Evolutionary conservation across 352 stramenopile genomes (phyloP), one percentile per base, ranked within the genome.

Genomic region (Pythium angustatum): DNA sequence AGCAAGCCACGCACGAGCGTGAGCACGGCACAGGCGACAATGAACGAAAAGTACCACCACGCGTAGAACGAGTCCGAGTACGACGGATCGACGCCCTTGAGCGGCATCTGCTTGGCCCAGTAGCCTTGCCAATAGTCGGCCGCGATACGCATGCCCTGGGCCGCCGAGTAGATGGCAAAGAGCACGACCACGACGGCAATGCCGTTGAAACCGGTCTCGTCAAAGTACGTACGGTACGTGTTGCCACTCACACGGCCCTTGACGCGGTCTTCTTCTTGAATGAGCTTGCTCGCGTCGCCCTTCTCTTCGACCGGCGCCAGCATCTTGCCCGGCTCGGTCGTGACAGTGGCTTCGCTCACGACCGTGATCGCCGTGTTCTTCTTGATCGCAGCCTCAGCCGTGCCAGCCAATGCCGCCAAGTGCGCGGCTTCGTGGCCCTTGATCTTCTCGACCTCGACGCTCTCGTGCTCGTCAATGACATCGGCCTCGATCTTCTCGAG

Each of bases 11-110:
- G 75, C 0, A 9, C 59, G 2, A 83, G 45, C 1, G 63, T 74
- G 0, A 79, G 10, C 3, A 71, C 21, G 0, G 69, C 21, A 21
- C 73, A 78, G 1, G 75, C 11, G 0, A 74, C 55, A 26, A 81
- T 68, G 38, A 81, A 67, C 1, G 65, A 66, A 33, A 82, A 62
- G 49, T 83, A 86, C 76, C 76, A 85, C 64, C 78, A 63, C 14
- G 55, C 60, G 45, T 66, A 69, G 15, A 40, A 69, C 21, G 52
- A 31, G 21, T 73, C 66, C 49, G 60, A 69, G 50, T 69, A 73
- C 34, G 54, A 57, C n/a, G 44, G 27, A 28, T 69, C 62, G 6
- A 58, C 28, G 24, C 45, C 33, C 34, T 64, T 64, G 60, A 55
- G 60, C 0, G 47, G 28, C 66, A 69, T 73, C 41, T 68, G 53